Evolutionary conservation across 805 yeast species (phyloP).

Genomic region (Millerago galiae): DNA sequence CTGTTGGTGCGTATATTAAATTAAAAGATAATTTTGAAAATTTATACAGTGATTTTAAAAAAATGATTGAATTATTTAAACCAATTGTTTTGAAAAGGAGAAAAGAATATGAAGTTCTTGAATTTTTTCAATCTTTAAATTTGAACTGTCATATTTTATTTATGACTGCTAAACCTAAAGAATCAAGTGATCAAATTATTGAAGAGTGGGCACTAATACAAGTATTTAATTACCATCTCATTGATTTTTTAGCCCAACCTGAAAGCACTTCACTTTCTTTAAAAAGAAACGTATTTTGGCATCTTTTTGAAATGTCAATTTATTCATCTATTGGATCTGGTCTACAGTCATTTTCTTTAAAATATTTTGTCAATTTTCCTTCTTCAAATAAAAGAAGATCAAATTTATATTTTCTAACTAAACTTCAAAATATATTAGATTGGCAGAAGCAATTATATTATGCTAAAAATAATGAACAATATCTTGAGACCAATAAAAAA

Average conservation of each 20-base stretch:
- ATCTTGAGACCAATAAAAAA: too few relatives aligned
- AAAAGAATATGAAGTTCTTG: not conserved
- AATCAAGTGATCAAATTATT: not conserved
- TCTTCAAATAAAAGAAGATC: too few relatives aligned
- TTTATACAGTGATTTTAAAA: not conserved
- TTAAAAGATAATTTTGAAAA: not conserved
- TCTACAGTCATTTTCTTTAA: not conserved
- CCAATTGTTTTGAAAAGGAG: not conserved
- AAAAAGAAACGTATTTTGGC: not conserved
- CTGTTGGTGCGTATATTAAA: not conserved
- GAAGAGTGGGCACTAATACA: not conserved
- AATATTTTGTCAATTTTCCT: not conserved
- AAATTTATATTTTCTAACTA: too few relatives aligned
- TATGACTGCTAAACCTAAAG: not conserved
- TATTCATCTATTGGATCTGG: not conserved
- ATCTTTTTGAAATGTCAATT: conserved; percentile 1
- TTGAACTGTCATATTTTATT: not conserved
- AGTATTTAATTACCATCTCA: not conserved
- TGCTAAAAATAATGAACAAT: too few relatives aligned
- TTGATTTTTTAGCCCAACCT: not conserved
- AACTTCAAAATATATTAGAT: too few relatives aligned
- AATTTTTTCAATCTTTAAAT: not conserved
- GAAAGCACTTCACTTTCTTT: not conserved
- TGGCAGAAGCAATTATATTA: too few relatives aligned
- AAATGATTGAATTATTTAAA: too few relatives aligned